A percentile compares a stretch with the other conserved stretches of the same genome.
These are phyloP conservation scores for Venturia nashicola DNA, from an alignment of 2,329 filamentous ascomycete genomes.

Conservation along the genomic window DNA sequence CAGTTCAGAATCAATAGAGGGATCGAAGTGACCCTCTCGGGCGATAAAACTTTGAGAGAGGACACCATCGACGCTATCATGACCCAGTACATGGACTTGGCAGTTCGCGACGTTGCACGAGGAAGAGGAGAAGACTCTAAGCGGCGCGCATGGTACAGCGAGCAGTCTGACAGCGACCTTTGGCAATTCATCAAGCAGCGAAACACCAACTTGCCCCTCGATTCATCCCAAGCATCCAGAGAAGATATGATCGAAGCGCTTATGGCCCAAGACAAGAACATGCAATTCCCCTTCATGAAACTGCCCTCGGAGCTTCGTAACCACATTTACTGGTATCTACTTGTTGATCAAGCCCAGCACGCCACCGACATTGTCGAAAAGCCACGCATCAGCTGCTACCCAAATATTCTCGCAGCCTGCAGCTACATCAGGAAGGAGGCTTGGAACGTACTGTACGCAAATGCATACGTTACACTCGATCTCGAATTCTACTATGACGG, in stretches of 20 bases:
- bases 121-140: background rate
- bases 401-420: background rate
- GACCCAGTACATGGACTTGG: background rate
- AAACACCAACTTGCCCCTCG: background rate
- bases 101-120: background rate
- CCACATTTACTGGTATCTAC: background rate
- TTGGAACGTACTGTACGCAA: background rate
- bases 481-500: background rate
- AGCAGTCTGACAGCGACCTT: background rate
- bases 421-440: background rate
- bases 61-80: background rate
- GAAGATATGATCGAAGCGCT: background rate
- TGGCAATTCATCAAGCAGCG: background rate
- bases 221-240: background rate
- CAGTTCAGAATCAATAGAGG: background rate
- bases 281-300: background rate
- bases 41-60: background rate
- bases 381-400: background rate
- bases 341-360: background rate
- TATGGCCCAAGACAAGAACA: background rate
- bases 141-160: background rate
- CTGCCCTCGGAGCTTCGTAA: background rate
- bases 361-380: background rate
- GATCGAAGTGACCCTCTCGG: background rate
- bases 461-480: background rate